phyloP scores from a whole-genome alignment of 2,329 filamentous ascomycete genomes.

The Phaeoacremonium minimum region DNA sequence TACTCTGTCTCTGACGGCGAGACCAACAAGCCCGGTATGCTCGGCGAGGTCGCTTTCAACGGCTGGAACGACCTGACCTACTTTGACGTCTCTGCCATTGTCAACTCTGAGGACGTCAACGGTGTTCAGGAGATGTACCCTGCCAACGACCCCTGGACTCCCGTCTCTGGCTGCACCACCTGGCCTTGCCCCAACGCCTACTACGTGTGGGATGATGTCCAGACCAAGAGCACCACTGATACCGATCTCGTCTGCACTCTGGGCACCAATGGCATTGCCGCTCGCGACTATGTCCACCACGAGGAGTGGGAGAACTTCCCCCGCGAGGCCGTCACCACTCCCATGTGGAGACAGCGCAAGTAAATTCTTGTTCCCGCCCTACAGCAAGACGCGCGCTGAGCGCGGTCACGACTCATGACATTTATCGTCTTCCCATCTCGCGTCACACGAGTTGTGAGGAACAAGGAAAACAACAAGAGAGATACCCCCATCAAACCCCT shows the following conservation, averaged over 20 bases:
- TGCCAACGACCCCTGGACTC: constrained; percentile 12
- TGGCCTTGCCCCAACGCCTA: constrained; percentile 44
- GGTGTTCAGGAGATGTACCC: constrained; percentile 36
- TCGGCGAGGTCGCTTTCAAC: constrained; percentile 29
- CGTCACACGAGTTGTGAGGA: no score
- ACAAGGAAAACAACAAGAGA: no score
- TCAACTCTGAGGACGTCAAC: constrained; percentile 31
- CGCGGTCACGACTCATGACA: no score
- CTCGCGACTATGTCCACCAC: constrained; percentile 3
- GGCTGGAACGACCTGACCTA: constrained; percentile 28
- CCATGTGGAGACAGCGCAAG: constrained; percentile 3
- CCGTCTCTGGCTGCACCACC: constrained; percentile 31
- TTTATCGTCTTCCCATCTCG: no score
- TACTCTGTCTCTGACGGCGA: constrained; percentile 27
- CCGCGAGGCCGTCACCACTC: constrained; percentile 9
- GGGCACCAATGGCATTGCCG: constrained; percentile 25
- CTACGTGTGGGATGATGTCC: constrained; percentile 48
- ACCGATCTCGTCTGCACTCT: constrained; percentile 47
- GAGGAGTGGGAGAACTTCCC: constrained; percentile 4
- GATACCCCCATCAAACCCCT: no score
- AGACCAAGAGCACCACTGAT: constrained; percentile 48
- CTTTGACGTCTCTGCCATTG: constrained; percentile 41
- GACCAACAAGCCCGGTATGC: constrained; percentile 28
- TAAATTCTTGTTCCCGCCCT: no score
- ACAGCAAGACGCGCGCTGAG: no score